phyloP scores from a whole-genome alignment of 1,284 basidiomycete species.

The Somion occarium region DNA sequence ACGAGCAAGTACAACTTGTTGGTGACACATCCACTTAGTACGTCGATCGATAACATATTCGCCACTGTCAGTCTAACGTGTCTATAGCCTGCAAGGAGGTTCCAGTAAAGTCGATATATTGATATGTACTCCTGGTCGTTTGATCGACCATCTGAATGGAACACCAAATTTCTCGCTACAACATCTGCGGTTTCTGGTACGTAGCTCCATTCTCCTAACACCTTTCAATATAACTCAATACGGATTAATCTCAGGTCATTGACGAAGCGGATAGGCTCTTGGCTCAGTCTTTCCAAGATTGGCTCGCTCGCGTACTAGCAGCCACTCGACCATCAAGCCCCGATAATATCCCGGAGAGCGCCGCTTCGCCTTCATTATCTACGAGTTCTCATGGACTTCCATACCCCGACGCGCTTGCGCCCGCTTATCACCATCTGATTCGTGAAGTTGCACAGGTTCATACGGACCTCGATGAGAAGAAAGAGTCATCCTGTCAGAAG shows the following conservation, averaged over 20 bases:
- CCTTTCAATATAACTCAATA: not conserved
- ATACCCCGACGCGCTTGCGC: conserved; percentile 54
- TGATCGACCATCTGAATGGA: conserved; percentile 90
- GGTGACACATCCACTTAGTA: conserved; percentile 48
- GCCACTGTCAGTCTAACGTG: not conserved
- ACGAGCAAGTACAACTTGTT: conserved; percentile 74
- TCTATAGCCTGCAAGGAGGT: conserved; percentile 59
- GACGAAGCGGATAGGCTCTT: conserved; percentile 97
- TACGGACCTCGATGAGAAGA: conserved; percentile 51
- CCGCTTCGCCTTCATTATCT: not conserved
- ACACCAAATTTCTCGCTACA: conserved; percentile 91
- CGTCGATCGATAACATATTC: conserved; percentile 12
- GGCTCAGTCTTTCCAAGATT: conserved; percentile 94
- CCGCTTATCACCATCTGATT: conserved; percentile 48
- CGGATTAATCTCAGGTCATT: conserved; percentile 60
- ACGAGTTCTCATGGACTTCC: conserved; percentile 11
- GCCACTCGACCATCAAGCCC: conserved; percentile 55
- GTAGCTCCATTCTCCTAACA: conserved; percentile 9
- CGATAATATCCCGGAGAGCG: conserved; percentile 9
- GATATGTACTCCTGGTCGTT: conserved; percentile 91
- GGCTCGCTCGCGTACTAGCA: conserved; percentile 78
- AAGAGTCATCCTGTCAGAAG: conserved; percentile 80
- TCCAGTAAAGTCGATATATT: conserved; percentile 90
- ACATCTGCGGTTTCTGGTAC: conserved; percentile 88
- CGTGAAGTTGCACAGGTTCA: conserved; percentile 32